Evolutionary conservation across 2,329 filamentous ascomycete genomes (phyloP), one percentile per base, ranked within the genome.

Genomic region (Calonectria crousiana): DNA sequence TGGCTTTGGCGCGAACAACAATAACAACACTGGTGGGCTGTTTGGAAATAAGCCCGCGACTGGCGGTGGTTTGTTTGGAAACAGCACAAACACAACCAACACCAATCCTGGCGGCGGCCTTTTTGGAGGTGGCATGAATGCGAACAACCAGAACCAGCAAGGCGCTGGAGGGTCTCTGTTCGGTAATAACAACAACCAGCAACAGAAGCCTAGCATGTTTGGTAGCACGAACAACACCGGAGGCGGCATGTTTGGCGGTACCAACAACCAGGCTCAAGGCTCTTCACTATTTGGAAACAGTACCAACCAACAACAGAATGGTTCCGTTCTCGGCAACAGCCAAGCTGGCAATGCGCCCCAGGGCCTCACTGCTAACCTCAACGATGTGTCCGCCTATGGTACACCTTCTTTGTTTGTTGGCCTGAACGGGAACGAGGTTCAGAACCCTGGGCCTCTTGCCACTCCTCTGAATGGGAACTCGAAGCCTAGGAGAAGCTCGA

Each of bases 371-470:
- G 93, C 95, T 6, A 97, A 95, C 74, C 91, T 97, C 71, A 92
- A 92, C 74, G 95, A 96, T 77, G 89, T 92, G n/a, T 95, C 94
- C 67, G 96, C 97, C 0, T 99, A 98, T 81, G 97, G 97, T 51
- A 95, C 95, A 68, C 92, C 95, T 58, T 95, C 95, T 1, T 90
- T 99, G 26, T 98, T 98, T 84, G 91, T 93, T 38, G 93, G 93
- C 68, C 87, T 98, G 20, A 89, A 89, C 78, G 89, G 82, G 82
- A 92, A 82, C 85, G 94, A 85, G 86, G 86, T 88, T 69, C 89
- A 84, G 84, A 95, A 95, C 80, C 94, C 95, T 4, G 97, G 97
- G 2, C 97, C 97, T 4, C 89, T 99, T 77, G 97, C 96, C 11
- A 98, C 96, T 0, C 97, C 97, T 0, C 89, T 98, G 16, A 94